These are phyloP conservation scores for Cyberlindnera xylosilytica DNA, from an alignment of 805 yeast species.

Conservation along the genomic window DNA sequence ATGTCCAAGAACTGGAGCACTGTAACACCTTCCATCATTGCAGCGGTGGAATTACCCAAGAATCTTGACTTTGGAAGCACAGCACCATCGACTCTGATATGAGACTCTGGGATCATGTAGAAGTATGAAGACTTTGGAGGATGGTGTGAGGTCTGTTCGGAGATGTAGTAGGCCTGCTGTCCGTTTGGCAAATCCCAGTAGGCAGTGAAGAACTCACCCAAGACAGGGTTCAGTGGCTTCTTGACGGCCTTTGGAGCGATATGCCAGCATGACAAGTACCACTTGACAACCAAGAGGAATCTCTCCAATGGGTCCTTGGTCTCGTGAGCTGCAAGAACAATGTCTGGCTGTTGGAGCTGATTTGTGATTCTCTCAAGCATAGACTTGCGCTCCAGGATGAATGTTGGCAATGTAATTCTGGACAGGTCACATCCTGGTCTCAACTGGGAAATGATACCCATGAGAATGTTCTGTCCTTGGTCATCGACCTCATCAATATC, in stretches of 20 bases:
- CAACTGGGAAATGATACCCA: conserved; percentile 86
- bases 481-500: conserved; percentile 92
- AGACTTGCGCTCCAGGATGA: conserved; percentile 89
- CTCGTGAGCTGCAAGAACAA: conserved; percentile 65
- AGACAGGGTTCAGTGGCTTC: conserved; percentile 91
- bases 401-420: conserved; percentile 91
- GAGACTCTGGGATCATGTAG: conserved; percentile 75
- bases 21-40: conserved; percentile 92
- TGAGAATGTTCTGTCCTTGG: conserved; percentile 80
- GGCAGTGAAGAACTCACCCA: conserved; percentile 88
- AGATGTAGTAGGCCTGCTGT: conserved; percentile 72
- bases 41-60: conserved; percentile 94
- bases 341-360: conserved; percentile 74
- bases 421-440: conserved; percentile 91
- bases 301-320: conserved; percentile 59
- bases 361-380: conserved; percentile 96
- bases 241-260: conserved; percentile 98
- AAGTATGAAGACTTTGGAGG: conserved; percentile 98
- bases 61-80: conserved; percentile 85
- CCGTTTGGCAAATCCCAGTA: conserved; percentile 86
- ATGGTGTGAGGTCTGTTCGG: conserved; percentile 97
- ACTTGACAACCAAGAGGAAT: conserved; percentile 70
- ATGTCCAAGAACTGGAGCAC: conserved; percentile 65
- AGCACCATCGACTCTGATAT: conserved; percentile 85
- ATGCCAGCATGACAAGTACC: conserved; percentile 97